Base-by-base conservation (phyloP, 2,329 filamentous ascomycete genomes). In the Nannizziopsis barbatae region DNA sequence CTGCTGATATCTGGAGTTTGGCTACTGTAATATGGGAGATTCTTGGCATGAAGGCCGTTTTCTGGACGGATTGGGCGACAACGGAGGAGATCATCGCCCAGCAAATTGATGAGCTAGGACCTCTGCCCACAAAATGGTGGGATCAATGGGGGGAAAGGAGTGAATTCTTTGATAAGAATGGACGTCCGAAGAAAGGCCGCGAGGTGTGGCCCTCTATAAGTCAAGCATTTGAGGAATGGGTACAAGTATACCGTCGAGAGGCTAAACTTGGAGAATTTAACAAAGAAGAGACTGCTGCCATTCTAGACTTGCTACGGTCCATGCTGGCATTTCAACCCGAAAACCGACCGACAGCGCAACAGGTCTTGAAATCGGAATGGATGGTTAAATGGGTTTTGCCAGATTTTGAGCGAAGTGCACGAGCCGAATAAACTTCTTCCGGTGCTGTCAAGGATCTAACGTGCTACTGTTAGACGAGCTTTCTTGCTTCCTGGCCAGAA, bases 1-100 rank as follows among this genome's bases (percentile, higher is more conserved):
- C 57, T 2, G 49, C 58, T 42, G 58, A 61, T 39, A 59, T 62
- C 7, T 62, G 59, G 59, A 59, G 56, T 30, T 33, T 62, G 18
- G 58, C 53, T 7, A 50, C 40, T 1, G 46, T 57, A 2, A 60
- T 62, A 5, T 63, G 57, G 57, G 57, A 61, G 51, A 58, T 63
- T 36, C 11, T 60, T 14, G 55, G 58, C 1, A 60, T 58, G 55
- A 58, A 59, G 37, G 47, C 56, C 0, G 50, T 59, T 27, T 53
- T 53, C 18, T 50, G 51, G 9, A 49, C 2, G 33, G 51, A 53
- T 1, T 53, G 18, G 1, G 11, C 30, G 5, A 46, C 35, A 11
- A 31, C n/a, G 2, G 51, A 55, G 47, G 45, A 49, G 11, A 32
- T 55, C 2, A 41, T 33, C 2, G 31, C 39, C 20, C 50, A 55